Base-by-base conservation (phyloP, 768 basidiomycete species). In the Tylopilus balloui region DNA sequence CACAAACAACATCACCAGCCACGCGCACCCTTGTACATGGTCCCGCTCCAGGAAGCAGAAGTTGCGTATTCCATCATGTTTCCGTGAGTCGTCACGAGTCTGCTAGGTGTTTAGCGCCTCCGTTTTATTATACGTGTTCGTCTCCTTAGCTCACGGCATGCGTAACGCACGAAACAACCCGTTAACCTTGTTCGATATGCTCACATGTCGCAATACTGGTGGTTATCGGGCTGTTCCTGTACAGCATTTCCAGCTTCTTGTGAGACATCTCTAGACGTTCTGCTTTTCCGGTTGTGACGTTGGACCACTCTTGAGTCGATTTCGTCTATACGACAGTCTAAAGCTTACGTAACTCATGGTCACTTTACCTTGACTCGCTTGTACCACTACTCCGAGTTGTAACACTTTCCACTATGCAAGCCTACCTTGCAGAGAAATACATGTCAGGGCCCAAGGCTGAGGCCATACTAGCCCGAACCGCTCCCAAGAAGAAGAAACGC, bases 401-500 rank as follows among this genome's bases (percentile, higher is more conserved):
- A n/a, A n/a, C n/a, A n/a, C n/a, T n/a, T n/a, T n/a, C 23, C 36
- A 60, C 55, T 34, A 77, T 94, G 73, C 85, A 92, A 65, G 75
- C 88, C 20, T 94, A 94, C 65, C 78, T 94, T 15, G 91, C 91
- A 0, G 79, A 85, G 55, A 91, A 89, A 54, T 98, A 98, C 73
- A 95, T 97, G 93, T 84, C 92, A 6, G 95, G 95, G 1, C 83
- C 91, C 0, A 98, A 97, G 61, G 92, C 94, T 2, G 95, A 97
- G 57, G 93, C 92, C 6, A 98, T 98, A 54, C 76, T 97, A 8
- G 75, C 92, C 4, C 80, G 81, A 38, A 66, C 78, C 0, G 73
- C 70, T 2, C 70, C 72, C 1, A 77, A 76, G 64, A 91, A 89
- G 76, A 68, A 65, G 52, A 91, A 88, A 69, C 78, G 83, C 45